Conservation (phyloP, 192 early-diverging fungal species). For the Gryganskiella cystojenkinii region DNA sequence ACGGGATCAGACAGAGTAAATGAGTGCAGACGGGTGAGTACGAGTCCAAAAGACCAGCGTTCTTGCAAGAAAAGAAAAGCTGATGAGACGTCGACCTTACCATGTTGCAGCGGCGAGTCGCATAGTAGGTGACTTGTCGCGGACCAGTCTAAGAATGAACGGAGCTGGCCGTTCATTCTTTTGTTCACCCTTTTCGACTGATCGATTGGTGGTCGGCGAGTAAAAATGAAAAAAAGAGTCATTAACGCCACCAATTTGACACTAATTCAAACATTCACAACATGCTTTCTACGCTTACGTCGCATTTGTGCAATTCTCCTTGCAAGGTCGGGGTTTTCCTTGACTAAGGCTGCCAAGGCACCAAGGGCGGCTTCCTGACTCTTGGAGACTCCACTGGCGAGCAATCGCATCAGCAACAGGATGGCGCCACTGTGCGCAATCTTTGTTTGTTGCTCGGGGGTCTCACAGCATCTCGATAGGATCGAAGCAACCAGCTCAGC, state of each 20-base stretch:
- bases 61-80: background rate
- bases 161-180: slow-evolving; percentile 54
- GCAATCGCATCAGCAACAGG: slow-evolving; percentile 63
- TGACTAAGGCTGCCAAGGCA: slow-evolving; percentile 73
- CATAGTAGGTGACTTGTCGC: slow-evolving; percentile 73
- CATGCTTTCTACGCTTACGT: slow-evolving; percentile 40
- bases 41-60: too few species aligned
- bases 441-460: slow-evolving; percentile 67
- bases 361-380: slow-evolving; percentile 85
- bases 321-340: slow-evolving; percentile 67
- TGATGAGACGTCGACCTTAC: slow-evolving; percentile 36
- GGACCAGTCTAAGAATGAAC: slow-evolving; percentile 71
- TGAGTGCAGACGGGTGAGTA: background rate
- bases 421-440: slow-evolving; percentile 68
- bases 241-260: too few species aligned
- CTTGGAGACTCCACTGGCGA: slow-evolving; percentile 66
- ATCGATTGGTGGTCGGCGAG: too few species aligned
- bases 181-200: slow-evolving; percentile 43
- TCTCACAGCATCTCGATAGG: slow-evolving; percentile 69
- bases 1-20: background rate
- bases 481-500: slow-evolving; percentile 74
- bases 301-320: slow-evolving; percentile 60
- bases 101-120: slow-evolving; percentile 76
- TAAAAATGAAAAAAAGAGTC: background rate
- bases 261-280: background rate